Conservation (phyloP, 495 filamentous ascomycete genomes). For the Pyrenula aspistea region DNA sequence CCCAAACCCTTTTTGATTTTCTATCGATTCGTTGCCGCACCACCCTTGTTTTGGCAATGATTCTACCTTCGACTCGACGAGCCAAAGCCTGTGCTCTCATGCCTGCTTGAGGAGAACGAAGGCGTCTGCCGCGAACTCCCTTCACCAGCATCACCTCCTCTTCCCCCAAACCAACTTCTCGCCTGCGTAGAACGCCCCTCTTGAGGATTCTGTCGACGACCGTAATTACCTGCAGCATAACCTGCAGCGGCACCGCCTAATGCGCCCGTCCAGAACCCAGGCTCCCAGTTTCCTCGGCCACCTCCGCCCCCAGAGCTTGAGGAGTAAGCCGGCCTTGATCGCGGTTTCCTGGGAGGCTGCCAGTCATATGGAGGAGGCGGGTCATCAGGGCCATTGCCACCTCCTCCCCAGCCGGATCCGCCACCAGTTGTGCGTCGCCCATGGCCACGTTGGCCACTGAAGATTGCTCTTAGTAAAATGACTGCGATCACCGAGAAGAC, state of each 20-base stretch:
- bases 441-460: not conserved
- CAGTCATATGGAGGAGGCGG: slow-evolving; percentile 48
- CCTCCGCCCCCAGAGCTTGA: slow-evolving; percentile 13
- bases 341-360: slow-evolving; percentile 41
- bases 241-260: slow-evolving; percentile 58
- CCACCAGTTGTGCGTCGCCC: slow-evolving; percentile 33
- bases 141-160: slow-evolving; percentile 29
- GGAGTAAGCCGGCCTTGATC: slow-evolving; percentile 24
- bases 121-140: slow-evolving; percentile 35
- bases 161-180: slow-evolving; percentile 4
- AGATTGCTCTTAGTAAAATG: not conserved
- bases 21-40: too few relatives aligned
- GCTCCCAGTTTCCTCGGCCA: slow-evolving; percentile 41
- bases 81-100: slow-evolving; percentile 83
- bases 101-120: slow-evolving; percentile 41
- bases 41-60: too few relatives aligned
- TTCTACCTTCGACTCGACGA: slow-evolving; percentile 64
- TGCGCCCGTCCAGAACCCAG: slow-evolving; percentile 81
- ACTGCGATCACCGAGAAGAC: slow-evolving; percentile 23
- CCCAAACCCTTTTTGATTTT: too few relatives aligned
- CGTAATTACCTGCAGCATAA: slow-evolving; percentile 52
- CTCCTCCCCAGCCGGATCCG: slow-evolving; percentile 35
- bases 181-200: not conserved
- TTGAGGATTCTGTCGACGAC: slow-evolving; percentile 11
- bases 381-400: slow-evolving; percentile 35